Base-by-base conservation (phyloP, 768 basidiomycete genomes). In the Boletus edulis region DNA sequence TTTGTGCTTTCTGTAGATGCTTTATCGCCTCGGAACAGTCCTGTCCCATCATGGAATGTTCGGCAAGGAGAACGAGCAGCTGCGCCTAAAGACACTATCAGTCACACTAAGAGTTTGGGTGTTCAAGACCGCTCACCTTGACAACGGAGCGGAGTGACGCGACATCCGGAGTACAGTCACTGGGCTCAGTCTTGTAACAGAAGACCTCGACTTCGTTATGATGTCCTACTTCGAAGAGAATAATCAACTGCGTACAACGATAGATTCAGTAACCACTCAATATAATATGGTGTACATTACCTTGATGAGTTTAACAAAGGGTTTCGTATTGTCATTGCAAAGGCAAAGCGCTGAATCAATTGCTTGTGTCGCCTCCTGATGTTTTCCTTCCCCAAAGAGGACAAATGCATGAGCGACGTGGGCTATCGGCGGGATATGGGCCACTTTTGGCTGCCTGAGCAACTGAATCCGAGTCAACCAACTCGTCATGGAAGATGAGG, bases 271-370 rank as follows among this genome's bases (percentile, higher is more conserved):
- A 17, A 3, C 13, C 3, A 20, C 13, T 32, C 4, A n/a, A 32
- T 15, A 48, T 18, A 22, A 40, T 34, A 14, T 17, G 20, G 5
- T 12, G 32, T 31, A 7, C 31, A 13, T 55, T 47, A 51, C 57
- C 49, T 55, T 47, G 46, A 48, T 10, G 29, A 47, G 42, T 22
- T 51, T 34, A 40, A 55, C 9, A 22, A 59, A 52, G 1, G 37
- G 5, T 29, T 14, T 52, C 5, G 42, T 34, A 1, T 42, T 44
- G 6, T 18, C 42, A 22, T 45, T 29, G 37, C 55, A 52, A 10
- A n/a, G 6, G 5, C 35, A 12, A 32, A 47, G 51, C 4, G n/a
- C 35, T 32, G 3, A 27, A 12, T 48, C 24, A 14, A 59, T 52
- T 27, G 27, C 43, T 29, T 46, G 17, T 7, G 14, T 46, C 9